These are phyloP conservation scores for Immersiporthe knoxdaviesiana DNA, from an alignment of 2,329 filamentous ascomycete species.

Conservation along the genomic window DNA sequence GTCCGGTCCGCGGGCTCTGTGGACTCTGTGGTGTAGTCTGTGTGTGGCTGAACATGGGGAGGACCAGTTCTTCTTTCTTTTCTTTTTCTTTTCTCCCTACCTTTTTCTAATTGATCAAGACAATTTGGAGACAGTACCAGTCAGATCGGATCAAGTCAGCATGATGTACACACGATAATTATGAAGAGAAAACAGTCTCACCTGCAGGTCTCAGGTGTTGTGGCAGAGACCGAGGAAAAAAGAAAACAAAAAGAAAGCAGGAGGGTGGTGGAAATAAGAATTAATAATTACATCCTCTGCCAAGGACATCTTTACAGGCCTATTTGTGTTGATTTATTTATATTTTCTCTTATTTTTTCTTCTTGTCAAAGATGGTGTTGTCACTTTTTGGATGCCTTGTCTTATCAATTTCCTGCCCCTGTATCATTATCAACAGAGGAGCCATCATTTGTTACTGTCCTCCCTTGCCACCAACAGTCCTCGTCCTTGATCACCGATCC, in stretches of 20 bases:
- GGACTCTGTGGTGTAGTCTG: too few species aligned
- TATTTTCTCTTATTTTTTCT: neutral
- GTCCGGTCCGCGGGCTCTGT: too few species aligned
- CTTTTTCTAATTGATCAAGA: neutral
- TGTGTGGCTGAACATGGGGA: neutral
- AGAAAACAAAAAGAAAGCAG: neutral
- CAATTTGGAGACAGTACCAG: neutral
- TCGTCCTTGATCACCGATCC: neutral
- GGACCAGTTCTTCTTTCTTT: too few species aligned
- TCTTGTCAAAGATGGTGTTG: too few species aligned
- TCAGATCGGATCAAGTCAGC: neutral
- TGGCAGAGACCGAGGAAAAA: neutral
- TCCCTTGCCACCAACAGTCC: neutral
- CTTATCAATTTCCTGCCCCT: neutral
- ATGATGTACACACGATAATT: neutral
- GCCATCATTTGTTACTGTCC: neutral
- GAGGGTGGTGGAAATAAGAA: neutral
- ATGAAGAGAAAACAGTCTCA: neutral
- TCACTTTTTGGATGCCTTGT: neutral
- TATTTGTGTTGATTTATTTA: too few species aligned
- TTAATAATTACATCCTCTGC: neutral
- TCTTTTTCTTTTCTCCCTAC: too few species aligned
- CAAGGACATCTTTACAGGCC: neutral
- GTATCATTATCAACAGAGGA: neutral
- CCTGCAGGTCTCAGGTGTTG: neutral